Conservation (phyloP, 2,329 filamentous ascomycete genomes). For the Coleophoma cylindrospora region DNA sequence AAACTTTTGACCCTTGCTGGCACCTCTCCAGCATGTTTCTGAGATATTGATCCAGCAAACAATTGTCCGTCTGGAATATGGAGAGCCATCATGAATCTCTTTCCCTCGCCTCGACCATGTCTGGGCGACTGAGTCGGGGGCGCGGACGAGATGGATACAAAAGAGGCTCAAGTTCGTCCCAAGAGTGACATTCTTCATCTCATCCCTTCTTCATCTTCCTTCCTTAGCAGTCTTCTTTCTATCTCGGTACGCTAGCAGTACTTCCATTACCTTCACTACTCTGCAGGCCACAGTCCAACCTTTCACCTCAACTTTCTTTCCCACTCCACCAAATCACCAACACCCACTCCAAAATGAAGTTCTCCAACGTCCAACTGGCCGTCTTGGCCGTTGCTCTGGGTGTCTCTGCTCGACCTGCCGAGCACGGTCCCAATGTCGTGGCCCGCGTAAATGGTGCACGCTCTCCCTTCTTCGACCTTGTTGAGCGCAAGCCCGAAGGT, state of each 20-base stretch:
- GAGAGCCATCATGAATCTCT: too few relatives aligned
- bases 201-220: not conserved
- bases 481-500: not conserved
- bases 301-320: not conserved
- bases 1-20: too few relatives aligned
- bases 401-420: not conserved
- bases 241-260: not conserved
- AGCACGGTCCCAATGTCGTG: not conserved
- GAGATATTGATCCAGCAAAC: too few relatives aligned
- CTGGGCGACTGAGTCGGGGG: too few relatives aligned
- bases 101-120: too few relatives aligned
- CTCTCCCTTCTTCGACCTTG: not conserved
- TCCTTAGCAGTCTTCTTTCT: not conserved
- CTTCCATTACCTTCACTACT: not conserved
- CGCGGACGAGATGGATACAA: too few relatives aligned
- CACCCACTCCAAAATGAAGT: not conserved
- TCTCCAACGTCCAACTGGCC: not conserved
- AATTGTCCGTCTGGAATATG: too few relatives aligned
- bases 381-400: slow-evolving; percentile 1
- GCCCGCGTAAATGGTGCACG: not conserved
- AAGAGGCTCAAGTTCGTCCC: too few relatives aligned
- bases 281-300: not conserved
- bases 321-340: not conserved
- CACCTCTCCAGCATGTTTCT: too few relatives aligned
- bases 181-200: too few relatives aligned